Percentiles rank a stretch among this genome's conserved stretches.
phyloP scores from a whole-genome alignment of 345 rosid species.

The Streptanthus diversifolius region DNA sequence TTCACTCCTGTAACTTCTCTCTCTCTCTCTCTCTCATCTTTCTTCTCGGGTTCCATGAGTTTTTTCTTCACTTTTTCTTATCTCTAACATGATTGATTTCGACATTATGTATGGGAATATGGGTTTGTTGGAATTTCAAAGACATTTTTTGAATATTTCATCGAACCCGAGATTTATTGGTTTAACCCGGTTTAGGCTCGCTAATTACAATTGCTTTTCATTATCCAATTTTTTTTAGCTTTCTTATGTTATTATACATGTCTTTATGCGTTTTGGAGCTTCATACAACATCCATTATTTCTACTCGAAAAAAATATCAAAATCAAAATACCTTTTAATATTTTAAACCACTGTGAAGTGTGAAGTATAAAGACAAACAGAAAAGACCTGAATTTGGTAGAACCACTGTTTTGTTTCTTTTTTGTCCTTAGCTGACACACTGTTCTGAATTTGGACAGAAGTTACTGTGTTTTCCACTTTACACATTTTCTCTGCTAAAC shows the following conservation, averaged over 20 bases:
- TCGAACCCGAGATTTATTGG: slow-evolving; percentile 13
- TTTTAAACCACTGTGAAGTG: slow-evolving; percentile 10
- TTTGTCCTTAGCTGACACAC: slow-evolving; percentile 22
- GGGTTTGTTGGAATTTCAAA: not conserved
- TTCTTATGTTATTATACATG: not conserved
- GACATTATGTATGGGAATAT: slow-evolving; percentile 27
- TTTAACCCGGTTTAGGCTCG: slow-evolving; percentile 23
- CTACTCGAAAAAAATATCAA: no score
- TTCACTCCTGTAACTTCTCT: slow-evolving; percentile 76
- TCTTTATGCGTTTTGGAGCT: slow-evolving; percentile 20
- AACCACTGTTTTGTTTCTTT: slow-evolving; percentile 21
- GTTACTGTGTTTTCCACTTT: not conserved
- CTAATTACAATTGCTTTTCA: not conserved
- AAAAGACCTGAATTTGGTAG: slow-evolving; percentile 30
- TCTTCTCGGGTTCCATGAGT: not conserved
- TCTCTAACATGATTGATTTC: not conserved
- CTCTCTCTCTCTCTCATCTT: not conserved
- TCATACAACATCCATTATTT: not conserved
- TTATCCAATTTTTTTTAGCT: not conserved
- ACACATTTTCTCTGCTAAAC: slow-evolving; percentile 11
- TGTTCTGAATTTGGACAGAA: slow-evolving; percentile 15
- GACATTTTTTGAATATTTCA: not conserved
- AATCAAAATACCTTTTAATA: no score
- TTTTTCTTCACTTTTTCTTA: slow-evolving; percentile 4
- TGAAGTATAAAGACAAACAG: slow-evolving; percentile 24